Percentiles rank a stretch among this genome's conserved stretches.
Evolutionary conservation across 176 grass and related monocot genomes (phyloP).

Genomic region (Avena atlantica): DNA sequence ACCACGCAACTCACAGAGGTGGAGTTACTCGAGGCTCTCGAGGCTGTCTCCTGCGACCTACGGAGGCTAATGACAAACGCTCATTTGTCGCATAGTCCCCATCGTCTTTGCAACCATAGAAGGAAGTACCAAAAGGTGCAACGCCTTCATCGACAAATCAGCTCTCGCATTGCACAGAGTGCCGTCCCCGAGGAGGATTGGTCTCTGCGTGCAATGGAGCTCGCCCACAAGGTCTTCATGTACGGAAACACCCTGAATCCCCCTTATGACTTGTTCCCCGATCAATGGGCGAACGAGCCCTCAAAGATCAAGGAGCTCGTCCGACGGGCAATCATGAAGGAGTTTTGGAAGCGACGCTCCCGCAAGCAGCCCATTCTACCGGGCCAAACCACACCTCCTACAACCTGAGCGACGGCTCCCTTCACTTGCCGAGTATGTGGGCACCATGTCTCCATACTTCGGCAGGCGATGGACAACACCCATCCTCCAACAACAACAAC

Average conservation of each 20-base stretch:
- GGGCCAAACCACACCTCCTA: neutral
- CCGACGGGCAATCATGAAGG: neutral
- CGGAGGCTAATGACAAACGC: neutral
- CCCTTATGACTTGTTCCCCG: neutral
- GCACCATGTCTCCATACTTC: neutral
- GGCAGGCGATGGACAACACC: neutral
- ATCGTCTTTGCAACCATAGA: neutral
- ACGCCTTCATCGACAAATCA: neutral
- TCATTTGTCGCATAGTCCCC: neutral
- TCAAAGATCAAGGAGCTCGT: neutral
- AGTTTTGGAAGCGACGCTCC: neutral
- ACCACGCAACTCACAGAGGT: neutral
- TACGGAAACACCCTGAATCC: neutral
- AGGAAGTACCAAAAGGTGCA: slow-evolving; percentile 20
- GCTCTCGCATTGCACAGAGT: neutral
- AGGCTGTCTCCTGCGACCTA: neutral
- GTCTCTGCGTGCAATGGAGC: neutral
- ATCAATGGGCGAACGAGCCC: neutral
- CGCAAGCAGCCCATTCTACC: neutral
- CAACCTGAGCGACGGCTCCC: neutral
- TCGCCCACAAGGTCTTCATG: neutral
- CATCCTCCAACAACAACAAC: no score
- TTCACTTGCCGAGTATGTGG: neutral
- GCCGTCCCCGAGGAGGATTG: neutral
- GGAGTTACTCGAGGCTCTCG: neutral